These are phyloP conservation scores for Piloderma croceum DNA, from an alignment of 768 basidiomycete species.

Conservation along the genomic window DNA sequence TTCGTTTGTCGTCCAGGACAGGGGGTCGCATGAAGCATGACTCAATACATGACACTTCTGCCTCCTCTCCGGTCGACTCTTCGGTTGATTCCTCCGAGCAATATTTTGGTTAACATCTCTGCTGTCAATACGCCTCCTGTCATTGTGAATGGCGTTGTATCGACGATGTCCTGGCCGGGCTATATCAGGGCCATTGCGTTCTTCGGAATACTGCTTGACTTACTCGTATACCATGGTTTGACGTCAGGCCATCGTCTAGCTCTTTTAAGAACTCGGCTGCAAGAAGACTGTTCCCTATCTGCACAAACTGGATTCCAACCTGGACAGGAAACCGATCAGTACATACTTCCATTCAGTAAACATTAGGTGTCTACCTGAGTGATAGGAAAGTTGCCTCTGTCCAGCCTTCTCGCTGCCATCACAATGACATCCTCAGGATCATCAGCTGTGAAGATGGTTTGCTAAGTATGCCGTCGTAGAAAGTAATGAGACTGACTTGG, in stretches of 20 bases:
- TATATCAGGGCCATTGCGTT: not conserved
- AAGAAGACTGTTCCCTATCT: slow-evolving; percentile 48
- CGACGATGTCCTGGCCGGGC: slow-evolving; percentile 57
- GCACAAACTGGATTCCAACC: slow-evolving; percentile 69
- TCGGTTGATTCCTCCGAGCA: slow-evolving; percentile 64
- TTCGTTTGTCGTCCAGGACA: too few relatives aligned
- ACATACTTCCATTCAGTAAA: too few relatives aligned
- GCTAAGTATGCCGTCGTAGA: not conserved
- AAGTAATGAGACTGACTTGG: slow-evolving; percentile 43
- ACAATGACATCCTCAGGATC: slow-evolving; percentile 46
- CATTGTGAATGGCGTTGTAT: slow-evolving; percentile 59
- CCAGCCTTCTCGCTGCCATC: slow-evolving; percentile 43
- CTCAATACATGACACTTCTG: slow-evolving; percentile 45
- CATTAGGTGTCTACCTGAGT: too few relatives aligned
- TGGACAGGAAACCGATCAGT: too few relatives aligned
- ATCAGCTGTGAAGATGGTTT: slow-evolving; percentile 38
- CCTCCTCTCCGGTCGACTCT: slow-evolving; percentile 2
- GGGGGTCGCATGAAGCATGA: slow-evolving; percentile 23
- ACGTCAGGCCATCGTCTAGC: slow-evolving; percentile 53
- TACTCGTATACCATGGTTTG: slow-evolving; percentile 33
- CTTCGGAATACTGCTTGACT: not conserved
- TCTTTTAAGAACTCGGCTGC: slow-evolving; percentile 42
- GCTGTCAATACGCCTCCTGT: slow-evolving; percentile 37
- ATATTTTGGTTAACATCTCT: slow-evolving; percentile 52
- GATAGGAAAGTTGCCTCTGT: slow-evolving; percentile 30